phyloP scores from a whole-genome alignment of 805 yeast species.

The Yarrowia porcina region DNA sequence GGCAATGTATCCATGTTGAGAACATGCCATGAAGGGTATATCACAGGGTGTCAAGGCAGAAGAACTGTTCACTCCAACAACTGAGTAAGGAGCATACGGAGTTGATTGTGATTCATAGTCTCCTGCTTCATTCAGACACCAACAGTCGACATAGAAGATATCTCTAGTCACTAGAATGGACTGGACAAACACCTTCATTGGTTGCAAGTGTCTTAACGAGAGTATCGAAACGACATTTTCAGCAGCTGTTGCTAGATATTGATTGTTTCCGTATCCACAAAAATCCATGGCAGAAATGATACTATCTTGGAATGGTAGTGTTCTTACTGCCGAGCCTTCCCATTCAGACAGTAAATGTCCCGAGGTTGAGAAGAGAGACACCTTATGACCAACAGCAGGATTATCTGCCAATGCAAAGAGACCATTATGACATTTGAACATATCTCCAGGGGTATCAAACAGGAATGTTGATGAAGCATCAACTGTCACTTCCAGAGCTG shows the following conservation, averaged over 20 bases:
- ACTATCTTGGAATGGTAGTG: background rate
- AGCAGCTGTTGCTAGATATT: background rate
- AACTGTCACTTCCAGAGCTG: background rate
- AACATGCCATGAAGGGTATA: constrained; percentile 16
- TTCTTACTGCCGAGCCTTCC: constrained; percentile 3
- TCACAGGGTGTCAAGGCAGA: background rate
- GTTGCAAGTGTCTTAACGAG: background rate
- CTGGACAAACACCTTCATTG: constrained; percentile 1
- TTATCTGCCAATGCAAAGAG: constrained; percentile 8
- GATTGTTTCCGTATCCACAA: background rate
- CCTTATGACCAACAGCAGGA: constrained; percentile 9
- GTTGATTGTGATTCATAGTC: background rate
- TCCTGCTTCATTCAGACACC: background rate
- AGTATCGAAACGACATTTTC: constrained; percentile 1
- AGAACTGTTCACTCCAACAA: background rate
- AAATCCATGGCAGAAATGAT: background rate
- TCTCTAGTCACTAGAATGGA: constrained; percentile 12
- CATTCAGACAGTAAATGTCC: constrained; percentile 7
- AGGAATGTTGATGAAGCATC: constrained; percentile 6
- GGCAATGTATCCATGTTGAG: constrained; percentile 16
- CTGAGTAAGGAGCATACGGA: constrained; percentile 7
- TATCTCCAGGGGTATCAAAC: background rate
- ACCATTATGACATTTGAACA: constrained; percentile 5
- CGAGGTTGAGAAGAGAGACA: background rate
- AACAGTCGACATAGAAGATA: constrained; percentile 4